Evolutionary conservation across 2,329 filamentous ascomycete species (phyloP).

Genomic region (Trichoderma atrobrunneum): DNA sequence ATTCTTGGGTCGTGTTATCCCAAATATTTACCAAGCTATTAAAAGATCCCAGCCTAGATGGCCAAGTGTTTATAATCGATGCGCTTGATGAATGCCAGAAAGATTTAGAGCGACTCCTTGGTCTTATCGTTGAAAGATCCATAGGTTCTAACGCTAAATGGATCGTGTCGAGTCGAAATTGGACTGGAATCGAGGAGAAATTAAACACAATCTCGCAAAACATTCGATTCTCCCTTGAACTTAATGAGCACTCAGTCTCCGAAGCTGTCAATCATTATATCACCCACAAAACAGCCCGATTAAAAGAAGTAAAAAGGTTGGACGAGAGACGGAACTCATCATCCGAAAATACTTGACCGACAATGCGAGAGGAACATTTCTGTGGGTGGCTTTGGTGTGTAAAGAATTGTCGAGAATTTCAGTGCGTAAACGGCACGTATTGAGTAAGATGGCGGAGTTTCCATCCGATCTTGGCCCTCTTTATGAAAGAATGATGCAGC

Average conservation of each 20-base stretch:
- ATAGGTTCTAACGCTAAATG: slow-evolving; percentile 34
- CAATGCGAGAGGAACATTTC: slow-evolving; percentile 37
- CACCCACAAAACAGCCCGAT: slow-evolving; percentile 29
- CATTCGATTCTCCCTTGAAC: slow-evolving; percentile 34
- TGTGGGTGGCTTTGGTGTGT: slow-evolving; percentile 27
- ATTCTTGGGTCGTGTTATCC: background rate
- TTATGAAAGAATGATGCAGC: slow-evolving; percentile 39
- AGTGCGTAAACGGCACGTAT: slow-evolving; percentile 20
- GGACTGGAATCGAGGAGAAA: slow-evolving; percentile 33
- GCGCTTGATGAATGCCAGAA: slow-evolving; percentile 43
- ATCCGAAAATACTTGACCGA: slow-evolving; percentile 22
- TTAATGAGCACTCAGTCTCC: slow-evolving; percentile 36
- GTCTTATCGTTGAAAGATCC: slow-evolving; percentile 28
- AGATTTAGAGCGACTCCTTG: slow-evolving; percentile 37
- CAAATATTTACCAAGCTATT: background rate
- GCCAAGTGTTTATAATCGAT: slow-evolving; percentile 39
- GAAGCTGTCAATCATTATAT: slow-evolving; percentile 40
- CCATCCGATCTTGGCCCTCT: slow-evolving; percentile 36
- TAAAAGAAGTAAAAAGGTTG: slow-evolving; percentile 24
- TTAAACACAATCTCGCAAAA: slow-evolving; percentile 26
- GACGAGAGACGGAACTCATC: background rate
- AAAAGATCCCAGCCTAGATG: background rate
- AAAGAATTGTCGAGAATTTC: slow-evolving; percentile 19
- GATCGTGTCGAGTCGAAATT: slow-evolving; percentile 45
- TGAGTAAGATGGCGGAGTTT: slow-evolving; percentile 27